phyloP scores from a whole-genome alignment of 768 basidiomycete species.

The Mrakia gelida region DNA sequence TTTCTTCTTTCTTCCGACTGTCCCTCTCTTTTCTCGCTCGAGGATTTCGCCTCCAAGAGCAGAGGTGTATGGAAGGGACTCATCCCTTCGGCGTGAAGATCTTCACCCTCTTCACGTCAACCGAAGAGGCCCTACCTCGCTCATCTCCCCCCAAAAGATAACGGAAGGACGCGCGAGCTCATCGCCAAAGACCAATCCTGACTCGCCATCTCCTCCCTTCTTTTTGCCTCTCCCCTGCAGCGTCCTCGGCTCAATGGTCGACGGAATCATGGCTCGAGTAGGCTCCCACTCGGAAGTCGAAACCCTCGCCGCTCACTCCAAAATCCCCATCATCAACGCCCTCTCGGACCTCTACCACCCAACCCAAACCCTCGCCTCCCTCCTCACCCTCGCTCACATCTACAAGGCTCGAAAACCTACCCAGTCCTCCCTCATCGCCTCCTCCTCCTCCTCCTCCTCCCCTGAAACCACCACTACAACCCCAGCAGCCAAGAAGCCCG shows the following conservation, averaged over 20 bases:
- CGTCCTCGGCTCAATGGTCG: conserved; percentile 89
- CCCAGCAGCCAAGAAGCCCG: conserved; percentile 5
- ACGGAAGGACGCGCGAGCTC: background rate
- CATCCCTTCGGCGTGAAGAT: too few species aligned
- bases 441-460: conserved; percentile 33
- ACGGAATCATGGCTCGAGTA: conserved; percentile 95
- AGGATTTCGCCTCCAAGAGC: background rate
- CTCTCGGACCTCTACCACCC: conserved; percentile 95
- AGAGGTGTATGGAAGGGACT: too few species aligned
- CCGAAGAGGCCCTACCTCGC: too few species aligned
- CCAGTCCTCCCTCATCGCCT: conserved; percentile 35
- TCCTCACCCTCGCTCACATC: conserved; percentile 77
- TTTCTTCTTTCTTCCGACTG: background rate
- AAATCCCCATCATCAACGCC: conserved; percentile 92
- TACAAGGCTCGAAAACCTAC: conserved; percentile 36
- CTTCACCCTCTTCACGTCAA: too few species aligned
- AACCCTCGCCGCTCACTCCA: conserved; percentile 85
- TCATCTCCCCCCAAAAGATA: background rate
- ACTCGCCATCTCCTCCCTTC: background rate
- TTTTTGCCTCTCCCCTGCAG: conserved; percentile 5
- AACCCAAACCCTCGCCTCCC: conserved; percentile 87
- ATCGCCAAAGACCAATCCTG: background rate
- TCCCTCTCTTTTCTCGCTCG: background rate
- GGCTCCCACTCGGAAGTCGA: conserved; percentile 89
- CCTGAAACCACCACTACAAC: conserved; percentile 2